Conservation (phyloP, 2,329 filamentous ascomycete genomes). For the Cordyceps farinosa region DNA sequence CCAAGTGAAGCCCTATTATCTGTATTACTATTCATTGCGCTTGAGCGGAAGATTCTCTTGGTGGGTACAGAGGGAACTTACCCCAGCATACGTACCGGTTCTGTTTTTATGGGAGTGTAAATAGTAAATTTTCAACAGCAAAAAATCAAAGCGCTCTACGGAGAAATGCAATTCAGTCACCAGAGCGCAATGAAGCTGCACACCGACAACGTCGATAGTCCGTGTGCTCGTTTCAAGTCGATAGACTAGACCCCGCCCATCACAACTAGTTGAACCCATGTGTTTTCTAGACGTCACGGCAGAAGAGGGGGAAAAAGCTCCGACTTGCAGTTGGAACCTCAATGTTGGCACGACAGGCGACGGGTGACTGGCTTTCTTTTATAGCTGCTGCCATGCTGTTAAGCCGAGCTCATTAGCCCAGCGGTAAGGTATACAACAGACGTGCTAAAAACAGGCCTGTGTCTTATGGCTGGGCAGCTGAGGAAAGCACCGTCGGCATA, state of each 20-base stretch:
- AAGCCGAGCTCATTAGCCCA: neutral
- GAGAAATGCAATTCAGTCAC: neutral
- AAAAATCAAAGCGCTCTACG: neutral
- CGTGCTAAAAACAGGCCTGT: too few species aligned
- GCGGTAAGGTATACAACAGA: too few species aligned
- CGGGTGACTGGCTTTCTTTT: neutral
- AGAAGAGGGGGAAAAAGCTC: neutral
- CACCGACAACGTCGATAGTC: constrained; percentile 7
- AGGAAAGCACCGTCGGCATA: too few species aligned
- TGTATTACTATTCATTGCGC: neutral
- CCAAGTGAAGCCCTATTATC: too few species aligned
- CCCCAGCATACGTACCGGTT: neutral
- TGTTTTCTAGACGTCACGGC: neutral
- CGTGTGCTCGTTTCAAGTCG: constrained; percentile 10
- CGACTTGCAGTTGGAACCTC: neutral
- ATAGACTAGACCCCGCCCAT: constrained; percentile 4
- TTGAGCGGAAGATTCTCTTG: neutral
- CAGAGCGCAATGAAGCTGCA: constrained; percentile 1
- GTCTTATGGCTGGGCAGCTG: too few species aligned
- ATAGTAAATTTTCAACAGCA: neutral
- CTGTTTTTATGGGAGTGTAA: neutral
- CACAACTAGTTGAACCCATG: neutral
- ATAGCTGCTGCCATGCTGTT: neutral
- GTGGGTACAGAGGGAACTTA: neutral
- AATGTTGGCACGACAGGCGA: neutral